These are phyloP conservation scores for Boletus coccyginus DNA, from an alignment of 768 basidiomycete species.

Conservation along the genomic window DNA sequence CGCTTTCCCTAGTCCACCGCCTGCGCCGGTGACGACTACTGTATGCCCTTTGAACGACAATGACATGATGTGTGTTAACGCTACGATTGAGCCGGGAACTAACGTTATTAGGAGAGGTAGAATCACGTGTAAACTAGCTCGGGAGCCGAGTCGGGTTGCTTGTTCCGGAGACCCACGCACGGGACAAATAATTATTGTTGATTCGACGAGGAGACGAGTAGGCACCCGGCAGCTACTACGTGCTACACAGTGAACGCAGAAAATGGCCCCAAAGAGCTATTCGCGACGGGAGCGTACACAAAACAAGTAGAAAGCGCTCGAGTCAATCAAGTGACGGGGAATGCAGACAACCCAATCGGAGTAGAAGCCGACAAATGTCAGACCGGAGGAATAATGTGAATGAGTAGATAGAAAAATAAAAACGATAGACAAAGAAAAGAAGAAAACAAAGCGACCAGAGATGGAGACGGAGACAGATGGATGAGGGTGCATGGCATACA, in stretches of 20 bases:
- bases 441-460: conserved; percentile 26
- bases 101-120: background rate
- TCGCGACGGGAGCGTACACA: conserved; percentile 29
- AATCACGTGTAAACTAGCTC: conserved; percentile 11
- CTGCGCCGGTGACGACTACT: conserved; percentile 94
- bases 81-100: too few species aligned
- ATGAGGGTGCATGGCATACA: conserved; percentile 24
- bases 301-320: conserved; percentile 30
- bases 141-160: background rate
- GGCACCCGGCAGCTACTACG: conserved; percentile 35
- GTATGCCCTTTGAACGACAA: conserved; percentile 84
- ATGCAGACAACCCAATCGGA: conserved; percentile 15
- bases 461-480: background rate
- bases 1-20: conserved; percentile 92
- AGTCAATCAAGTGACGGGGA: conserved; percentile 17
- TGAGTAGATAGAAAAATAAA: conserved; percentile 32
- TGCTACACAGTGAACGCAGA: conserved; percentile 33
- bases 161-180: too few species aligned
- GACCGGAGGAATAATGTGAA: conserved; percentile 29
- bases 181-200: conserved; percentile 24
- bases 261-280: conserved; percentile 24
- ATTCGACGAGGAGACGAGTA: conserved; percentile 21
- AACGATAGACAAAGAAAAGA: conserved; percentile 17
- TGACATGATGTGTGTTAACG: conserved; percentile 27
- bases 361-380: conserved; percentile 28